Conservation (phyloP, 2,329 filamentous ascomycete species). For the Fusarium coicis region DNA sequence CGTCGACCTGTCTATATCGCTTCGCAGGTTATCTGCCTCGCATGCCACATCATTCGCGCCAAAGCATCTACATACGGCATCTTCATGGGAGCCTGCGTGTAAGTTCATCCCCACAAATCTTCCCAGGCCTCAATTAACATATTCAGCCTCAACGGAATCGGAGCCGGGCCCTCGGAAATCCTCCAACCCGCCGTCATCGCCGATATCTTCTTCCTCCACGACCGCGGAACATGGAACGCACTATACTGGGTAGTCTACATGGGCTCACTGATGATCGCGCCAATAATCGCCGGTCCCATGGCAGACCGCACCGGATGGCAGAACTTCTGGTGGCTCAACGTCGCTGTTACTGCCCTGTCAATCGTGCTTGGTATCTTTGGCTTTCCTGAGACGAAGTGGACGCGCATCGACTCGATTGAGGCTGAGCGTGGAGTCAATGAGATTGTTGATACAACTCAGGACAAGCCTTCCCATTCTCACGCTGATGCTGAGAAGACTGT, state of each 20-base stretch:
- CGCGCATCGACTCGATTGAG: neutral
- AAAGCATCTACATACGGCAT: slow-evolving; percentile 3
- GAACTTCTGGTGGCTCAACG: slow-evolving; percentile 15
- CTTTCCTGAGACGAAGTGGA: slow-evolving; percentile 6
- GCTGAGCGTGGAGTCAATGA: neutral
- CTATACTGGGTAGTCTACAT: slow-evolving; percentile 30
- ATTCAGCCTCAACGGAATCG: slow-evolving; percentile 2
- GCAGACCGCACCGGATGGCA: neutral
- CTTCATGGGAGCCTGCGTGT: slow-evolving; percentile 11
- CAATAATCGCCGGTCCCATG: slow-evolving; percentile 2
- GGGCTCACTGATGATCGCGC: slow-evolving; percentile 14
- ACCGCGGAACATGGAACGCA: slow-evolving; percentile 31
- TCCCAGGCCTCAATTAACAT: accelerated
- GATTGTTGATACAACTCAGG: neutral
- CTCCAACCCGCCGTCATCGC: slow-evolving; percentile 30
- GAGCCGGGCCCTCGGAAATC: slow-evolving; percentile 21
- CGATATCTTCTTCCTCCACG: slow-evolving; percentile 35
- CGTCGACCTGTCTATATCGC: slow-evolving; percentile 5
- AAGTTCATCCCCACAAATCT: accelerated
- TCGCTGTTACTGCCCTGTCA: neutral
- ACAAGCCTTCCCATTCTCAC: neutral
- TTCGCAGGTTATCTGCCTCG: slow-evolving; percentile 3
- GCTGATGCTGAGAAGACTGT: neutral
- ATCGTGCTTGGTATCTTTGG: neutral
- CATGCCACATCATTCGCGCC: neutral